Evolutionary conservation across 2,329 filamentous ascomycete species (phyloP).

Genomic region (Alternaria tenuissima): DNA sequence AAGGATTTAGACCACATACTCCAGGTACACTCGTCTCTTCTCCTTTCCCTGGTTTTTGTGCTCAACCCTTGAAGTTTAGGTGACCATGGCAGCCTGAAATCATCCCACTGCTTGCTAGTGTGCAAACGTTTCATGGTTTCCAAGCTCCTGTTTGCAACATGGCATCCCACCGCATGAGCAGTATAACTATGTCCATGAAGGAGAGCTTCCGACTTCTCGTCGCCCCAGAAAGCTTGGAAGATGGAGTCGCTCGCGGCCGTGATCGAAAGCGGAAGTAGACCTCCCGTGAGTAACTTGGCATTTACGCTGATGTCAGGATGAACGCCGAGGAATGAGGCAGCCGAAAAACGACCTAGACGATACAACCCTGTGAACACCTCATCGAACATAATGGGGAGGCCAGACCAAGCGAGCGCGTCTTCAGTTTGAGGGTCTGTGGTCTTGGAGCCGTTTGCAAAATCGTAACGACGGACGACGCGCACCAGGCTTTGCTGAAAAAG

Average conservation of each 20-base stretch:
- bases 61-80: neutral
- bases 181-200: conserved; percentile 90
- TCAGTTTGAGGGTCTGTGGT: neutral
- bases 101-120: conserved; percentile 3
- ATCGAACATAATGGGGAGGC: conserved; percentile 81
- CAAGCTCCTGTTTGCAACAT: conserved; percentile 76
- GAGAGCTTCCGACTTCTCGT: conserved; percentile 79
- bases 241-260: conserved; percentile 78
- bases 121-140: conserved; percentile 57
- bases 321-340: conserved; percentile 73
- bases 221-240: conserved; percentile 74
- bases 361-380: conserved; percentile 90
- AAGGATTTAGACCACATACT: conserved; percentile 74
- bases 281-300: conserved; percentile 84
- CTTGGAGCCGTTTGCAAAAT: conserved; percentile 57
- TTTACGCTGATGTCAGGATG: conserved; percentile 80
- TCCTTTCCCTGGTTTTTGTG: neutral
- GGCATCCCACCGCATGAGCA: conserved; percentile 81
- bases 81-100: conserved; percentile 5
- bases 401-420: conserved; percentile 64
- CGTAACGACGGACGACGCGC: conserved; percentile 68
- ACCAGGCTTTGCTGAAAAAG: conserved; percentile 79
- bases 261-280: conserved; percentile 77
- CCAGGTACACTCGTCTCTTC: conserved; percentile 58
- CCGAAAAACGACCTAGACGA: conserved; percentile 75